Evolutionary conservation across 2,329 filamentous ascomycete species (phyloP), one percentile per base, ranked within the genome.

Genomic region (Sporothrix phasma): DNA sequence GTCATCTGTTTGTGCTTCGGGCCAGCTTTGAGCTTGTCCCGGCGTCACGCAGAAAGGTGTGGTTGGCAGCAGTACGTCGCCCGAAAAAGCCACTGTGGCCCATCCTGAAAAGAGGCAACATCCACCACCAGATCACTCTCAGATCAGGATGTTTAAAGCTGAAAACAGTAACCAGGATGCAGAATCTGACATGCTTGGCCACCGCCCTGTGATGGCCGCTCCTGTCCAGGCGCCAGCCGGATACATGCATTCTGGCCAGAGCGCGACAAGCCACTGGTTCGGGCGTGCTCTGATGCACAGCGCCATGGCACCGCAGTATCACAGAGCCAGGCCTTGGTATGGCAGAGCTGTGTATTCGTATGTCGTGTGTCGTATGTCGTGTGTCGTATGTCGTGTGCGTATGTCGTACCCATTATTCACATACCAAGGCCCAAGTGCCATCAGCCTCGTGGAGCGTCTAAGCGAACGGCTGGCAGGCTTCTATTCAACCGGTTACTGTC

Each of bases 371-470:
- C n/a, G n/a, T n/a, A n/a, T n/a, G n/a, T n/a, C n/a, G n/a, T n/a
- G n/a, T n/a, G n/a, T n/a, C n/a, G n/a, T n/a, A n/a, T n/a, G n/a
- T n/a, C n/a, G n/a, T n/a, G n/a, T n/a, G n/a, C n/a, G n/a, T n/a
- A n/a, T n/a, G n/a, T n/a, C n/a, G n/a, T n/a, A n/a, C n/a, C n/a
- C n/a, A n/a, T n/a, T n/a, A n/a, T n/a, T n/a, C n/a, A n/a, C n/a
- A n/a, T 37, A 61, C 59, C 43, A 49, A 61, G 45, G 51, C 29
- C 29, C 59, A 53, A 47, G 60, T 62, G 46, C 22, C 60, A 62
- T 53, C 60, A 62, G 60, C 60, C 60, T 62, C 60, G 60, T 53
- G 46, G 39, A 59, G 60, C 22, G 60, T 43, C 60, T 51, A 13
- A 37, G 34, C 34, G 60, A 43, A 53, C 46, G 56, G 60, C 60